A percentile compares a stretch with the other conserved stretches of the same genome.
These are phyloP conservation scores for Colletotrichum horii DNA, from an alignment of 2,329 filamentous ascomycete species.

Conservation along the genomic window DNA sequence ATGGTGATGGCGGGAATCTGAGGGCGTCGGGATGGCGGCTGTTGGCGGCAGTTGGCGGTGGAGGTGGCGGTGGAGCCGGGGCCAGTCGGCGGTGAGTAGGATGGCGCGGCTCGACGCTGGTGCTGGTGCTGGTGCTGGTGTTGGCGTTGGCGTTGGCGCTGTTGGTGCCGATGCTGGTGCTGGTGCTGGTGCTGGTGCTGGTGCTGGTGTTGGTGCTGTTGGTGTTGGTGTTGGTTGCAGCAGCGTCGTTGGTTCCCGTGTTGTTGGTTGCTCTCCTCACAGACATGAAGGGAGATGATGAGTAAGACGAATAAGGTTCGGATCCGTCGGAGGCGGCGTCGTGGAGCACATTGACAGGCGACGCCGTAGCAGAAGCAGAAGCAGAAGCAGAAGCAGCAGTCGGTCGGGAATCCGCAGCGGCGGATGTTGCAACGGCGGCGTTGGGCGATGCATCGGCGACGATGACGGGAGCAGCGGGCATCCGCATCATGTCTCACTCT, in stretches of 20 bases:
- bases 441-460: not conserved
- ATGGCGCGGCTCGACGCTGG: not conserved
- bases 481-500: slow-evolving; percentile 21
- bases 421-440: not conserved
- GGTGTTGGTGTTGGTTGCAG: not conserved
- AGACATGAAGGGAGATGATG: not conserved
- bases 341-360: not conserved
- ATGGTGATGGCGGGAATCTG: slow-evolving; percentile 13
- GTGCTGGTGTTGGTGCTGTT: not conserved
- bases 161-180: not conserved
- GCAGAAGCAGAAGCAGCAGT: not conserved
- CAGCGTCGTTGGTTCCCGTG: not conserved
- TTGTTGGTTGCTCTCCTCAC: not conserved
- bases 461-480: slow-evolving; percentile 2
- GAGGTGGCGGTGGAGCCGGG: not conserved
- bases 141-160: not conserved
- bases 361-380: not conserved
- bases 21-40: slow-evolving; percentile 4
- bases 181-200: not conserved
- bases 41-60: not conserved
- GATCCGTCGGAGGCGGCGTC: slow-evolving; percentile 1
- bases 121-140: not conserved
- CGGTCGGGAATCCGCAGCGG: slow-evolving; percentile 3
- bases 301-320: slow-evolving; percentile 2
- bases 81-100: not conserved